Evolutionary conservation across 805 yeast species (phyloP).

Genomic region (Spencermartinsiella europaea): DNA sequence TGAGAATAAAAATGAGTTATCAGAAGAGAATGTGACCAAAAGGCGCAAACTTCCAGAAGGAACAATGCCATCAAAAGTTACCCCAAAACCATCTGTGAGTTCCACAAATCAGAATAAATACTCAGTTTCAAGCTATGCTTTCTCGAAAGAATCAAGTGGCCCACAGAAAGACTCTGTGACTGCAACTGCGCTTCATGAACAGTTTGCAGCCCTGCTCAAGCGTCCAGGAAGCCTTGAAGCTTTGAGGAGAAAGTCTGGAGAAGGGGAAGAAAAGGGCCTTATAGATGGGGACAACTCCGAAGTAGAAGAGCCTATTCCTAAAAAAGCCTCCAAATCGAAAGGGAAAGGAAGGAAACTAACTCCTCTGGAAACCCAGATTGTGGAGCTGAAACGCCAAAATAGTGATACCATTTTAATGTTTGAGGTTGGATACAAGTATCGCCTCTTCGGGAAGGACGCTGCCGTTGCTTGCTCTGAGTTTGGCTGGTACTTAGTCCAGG

Average conservation of each 20-base stretch:
- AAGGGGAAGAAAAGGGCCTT: not conserved
- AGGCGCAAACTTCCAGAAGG: no score
- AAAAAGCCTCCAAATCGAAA: not conserved
- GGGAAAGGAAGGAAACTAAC: slow-evolving; percentile 41
- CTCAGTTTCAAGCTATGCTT: no score
- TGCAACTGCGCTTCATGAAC: no score
- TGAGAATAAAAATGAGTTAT: no score
- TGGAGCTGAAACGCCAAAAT: slow-evolving; percentile 56
- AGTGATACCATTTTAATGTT: slow-evolving; percentile 69
- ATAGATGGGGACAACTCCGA: not conserved
- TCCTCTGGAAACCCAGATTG: slow-evolving; percentile 76
- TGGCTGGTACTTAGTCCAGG: slow-evolving; percentile 63
- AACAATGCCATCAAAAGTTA: no score
- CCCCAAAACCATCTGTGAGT: no score
- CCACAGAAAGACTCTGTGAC: no score
- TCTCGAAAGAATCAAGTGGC: no score
- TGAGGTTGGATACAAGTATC: slow-evolving; percentile 90
- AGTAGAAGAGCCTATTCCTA: not conserved
- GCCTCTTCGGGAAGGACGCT: slow-evolving; percentile 84
- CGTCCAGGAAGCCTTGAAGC: slow-evolving; percentile 15
- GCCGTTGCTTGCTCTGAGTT: slow-evolving; percentile 52
- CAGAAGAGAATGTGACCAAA: no score
- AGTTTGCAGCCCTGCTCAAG: slow-evolving; percentile 10
- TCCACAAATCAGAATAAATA: no score
- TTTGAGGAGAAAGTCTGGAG: not conserved